Conservation (phyloP, 1,284 basidiomycete genomes). For the Rhodotorula sp. region DNA sequence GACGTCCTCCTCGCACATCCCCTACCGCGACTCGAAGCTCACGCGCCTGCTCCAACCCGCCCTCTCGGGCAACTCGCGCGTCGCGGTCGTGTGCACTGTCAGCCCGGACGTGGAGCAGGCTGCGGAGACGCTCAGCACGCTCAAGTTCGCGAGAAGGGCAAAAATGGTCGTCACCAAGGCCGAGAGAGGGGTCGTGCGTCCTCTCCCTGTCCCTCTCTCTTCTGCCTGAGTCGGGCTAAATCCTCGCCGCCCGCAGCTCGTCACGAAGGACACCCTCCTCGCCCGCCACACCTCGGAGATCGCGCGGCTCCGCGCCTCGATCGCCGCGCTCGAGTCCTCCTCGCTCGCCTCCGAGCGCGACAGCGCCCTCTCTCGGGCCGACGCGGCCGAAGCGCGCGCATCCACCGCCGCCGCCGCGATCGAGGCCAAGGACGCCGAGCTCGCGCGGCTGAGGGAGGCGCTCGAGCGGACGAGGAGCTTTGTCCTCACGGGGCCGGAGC, state of each 20-base stretch:
- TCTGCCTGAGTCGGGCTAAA: constrained; percentile 26
- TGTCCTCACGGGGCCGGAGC: constrained; percentile 35
- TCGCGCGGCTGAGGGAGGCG: constrained; percentile 20
- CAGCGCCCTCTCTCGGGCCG: constrained; percentile 1
- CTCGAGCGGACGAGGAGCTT: constrained; percentile 37
- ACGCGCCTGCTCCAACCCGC: constrained; percentile 59
- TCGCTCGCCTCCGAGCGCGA: constrained; percentile 4
- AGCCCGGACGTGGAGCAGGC: constrained; percentile 56
- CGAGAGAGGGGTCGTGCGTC: constrained; percentile 56
- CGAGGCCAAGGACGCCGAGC: constrained; percentile 30
- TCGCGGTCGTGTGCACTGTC: constrained; percentile 61
- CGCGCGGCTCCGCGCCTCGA: constrained; percentile 50
- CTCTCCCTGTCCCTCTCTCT: background rate
- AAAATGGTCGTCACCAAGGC: constrained; percentile 61
- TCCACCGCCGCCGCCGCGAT: constrained; percentile 19
- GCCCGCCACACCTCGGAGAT: constrained; percentile 56
- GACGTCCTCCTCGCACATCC: constrained; percentile 52
- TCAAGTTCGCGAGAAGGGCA: constrained; percentile 61
- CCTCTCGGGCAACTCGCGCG: constrained; percentile 59
- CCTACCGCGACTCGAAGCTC: constrained; percentile 60
- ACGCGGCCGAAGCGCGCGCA: background rate
- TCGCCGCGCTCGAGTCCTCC: constrained; percentile 18
- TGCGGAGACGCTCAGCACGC: constrained; percentile 59
- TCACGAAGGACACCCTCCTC: constrained; percentile 50
- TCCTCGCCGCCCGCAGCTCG: constrained; percentile 6